Conservation (phyloP, 176 grass and related monocot species). For the Thinopyrum elongatum region DNA sequence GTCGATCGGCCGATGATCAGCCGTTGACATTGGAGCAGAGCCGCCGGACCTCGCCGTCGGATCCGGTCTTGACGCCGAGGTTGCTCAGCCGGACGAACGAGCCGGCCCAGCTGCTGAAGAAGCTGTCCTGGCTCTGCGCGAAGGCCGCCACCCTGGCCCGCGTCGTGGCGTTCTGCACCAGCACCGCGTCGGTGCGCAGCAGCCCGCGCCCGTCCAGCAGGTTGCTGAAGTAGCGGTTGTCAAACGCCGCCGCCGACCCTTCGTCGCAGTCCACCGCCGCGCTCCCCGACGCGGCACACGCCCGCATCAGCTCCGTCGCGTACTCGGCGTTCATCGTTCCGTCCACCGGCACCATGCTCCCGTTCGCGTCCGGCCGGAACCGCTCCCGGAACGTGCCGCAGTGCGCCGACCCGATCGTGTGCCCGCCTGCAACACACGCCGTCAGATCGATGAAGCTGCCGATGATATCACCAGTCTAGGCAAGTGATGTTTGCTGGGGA, state of each 20-base stretch:
- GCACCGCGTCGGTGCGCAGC: constrained; percentile 74
- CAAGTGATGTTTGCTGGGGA: background rate
- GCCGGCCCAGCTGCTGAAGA: constrained; percentile 72
- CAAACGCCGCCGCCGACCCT: constrained; percentile 61
- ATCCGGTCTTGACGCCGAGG: constrained; percentile 65
- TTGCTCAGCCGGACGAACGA: constrained; percentile 69
- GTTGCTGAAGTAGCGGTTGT: constrained; percentile 87
- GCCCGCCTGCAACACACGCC: constrained; percentile 41
- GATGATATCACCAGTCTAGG: background rate
- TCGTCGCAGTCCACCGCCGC: constrained; percentile 62
- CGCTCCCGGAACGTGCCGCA: constrained; percentile 88
- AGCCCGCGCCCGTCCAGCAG: constrained; percentile 66
- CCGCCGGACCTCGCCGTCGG: constrained; percentile 69
- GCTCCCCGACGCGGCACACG: constrained; percentile 40
- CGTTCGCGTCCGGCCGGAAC: constrained; percentile 64
- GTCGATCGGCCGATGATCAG: constrained; percentile 5
- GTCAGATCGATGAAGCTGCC: background rate
- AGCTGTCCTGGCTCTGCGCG: constrained; percentile 62
- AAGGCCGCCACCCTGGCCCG: constrained; percentile 50
- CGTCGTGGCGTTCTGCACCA: constrained; percentile 60
- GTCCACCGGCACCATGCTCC: constrained; percentile 64
- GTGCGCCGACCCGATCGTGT: constrained; percentile 89
- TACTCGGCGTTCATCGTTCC: constrained; percentile 65
- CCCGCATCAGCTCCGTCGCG: constrained; percentile 55
- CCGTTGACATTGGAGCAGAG: constrained; percentile 65